Percentiles rank a stretch among this genome's conserved stretches.
These are phyloP conservation scores for Stephania yunnanensis DNA, from an alignment of 164 flowering plant genomes.

Conservation along the genomic window DNA sequence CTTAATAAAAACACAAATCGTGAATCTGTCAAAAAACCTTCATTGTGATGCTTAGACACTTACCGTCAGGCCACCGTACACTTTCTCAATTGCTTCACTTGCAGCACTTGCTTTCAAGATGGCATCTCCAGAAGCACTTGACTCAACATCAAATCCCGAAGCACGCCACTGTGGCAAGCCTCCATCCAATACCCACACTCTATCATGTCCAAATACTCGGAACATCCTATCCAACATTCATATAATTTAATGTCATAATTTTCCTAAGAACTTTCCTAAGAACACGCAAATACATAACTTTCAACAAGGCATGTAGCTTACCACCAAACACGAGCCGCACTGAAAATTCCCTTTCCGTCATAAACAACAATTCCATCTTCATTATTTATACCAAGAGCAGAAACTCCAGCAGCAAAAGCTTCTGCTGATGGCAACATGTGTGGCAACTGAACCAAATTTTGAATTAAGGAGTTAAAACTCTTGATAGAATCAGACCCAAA, in stretches of 20 bases:
- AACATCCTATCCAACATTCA: slow-evolving; percentile 75
- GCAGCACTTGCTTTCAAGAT: slow-evolving; percentile 98
- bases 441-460: slow-evolving; percentile 60
- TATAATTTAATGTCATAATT: slow-evolving; percentile 5
- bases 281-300: not conserved
- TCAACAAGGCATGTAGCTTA: slow-evolving; percentile 25
- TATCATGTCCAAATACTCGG: slow-evolving; percentile 96
- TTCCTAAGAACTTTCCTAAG: slow-evolving; percentile 4
- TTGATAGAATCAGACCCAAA: not conserved
- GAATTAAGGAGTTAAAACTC: slow-evolving; percentile 5
- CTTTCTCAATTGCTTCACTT: slow-evolving; percentile 93
- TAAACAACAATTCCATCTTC: slow-evolving; percentile 89
- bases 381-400: slow-evolving; percentile 86
- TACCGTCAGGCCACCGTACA: slow-evolving; percentile 74
- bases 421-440: slow-evolving; percentile 98
- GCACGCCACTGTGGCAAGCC: slow-evolving; percentile 98
- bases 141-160: slow-evolving; percentile 96
- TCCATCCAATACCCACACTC: slow-evolving; percentile 95
- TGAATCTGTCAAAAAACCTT: not conserved
- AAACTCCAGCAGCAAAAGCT: slow-evolving; percentile 96
- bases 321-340: slow-evolving; percentile 99
- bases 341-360: slow-evolving; percentile 96
- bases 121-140: slow-evolving; percentile 97
- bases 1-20: not conserved
- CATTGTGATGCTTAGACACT: slow-evolving; percentile 17